Conservation (phyloP, 768 basidiomycete genomes). For the Pisolithus tinctorius region DNA sequence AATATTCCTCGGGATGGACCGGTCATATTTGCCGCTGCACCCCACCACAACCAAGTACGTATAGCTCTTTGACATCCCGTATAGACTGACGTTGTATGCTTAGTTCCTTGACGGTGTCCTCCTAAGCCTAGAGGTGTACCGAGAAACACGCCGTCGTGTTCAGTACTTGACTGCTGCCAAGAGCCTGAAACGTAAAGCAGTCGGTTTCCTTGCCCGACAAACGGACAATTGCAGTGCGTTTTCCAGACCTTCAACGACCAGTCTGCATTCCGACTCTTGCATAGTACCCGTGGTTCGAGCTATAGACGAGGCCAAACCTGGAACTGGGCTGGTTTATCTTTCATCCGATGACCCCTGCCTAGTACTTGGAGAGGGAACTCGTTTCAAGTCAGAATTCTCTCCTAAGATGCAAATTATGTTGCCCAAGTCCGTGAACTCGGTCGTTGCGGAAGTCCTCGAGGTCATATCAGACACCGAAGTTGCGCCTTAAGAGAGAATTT, state of each 20-base stretch:
- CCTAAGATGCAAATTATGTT: slow-evolving; percentile 85
- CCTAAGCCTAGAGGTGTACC: slow-evolving; percentile 76
- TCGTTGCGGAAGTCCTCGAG: slow-evolving; percentile 78
- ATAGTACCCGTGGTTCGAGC: slow-evolving; percentile 91
- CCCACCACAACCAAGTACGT: slow-evolving; percentile 82
- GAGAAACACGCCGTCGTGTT: slow-evolving; percentile 75
- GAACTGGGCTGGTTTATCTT: slow-evolving; percentile 64
- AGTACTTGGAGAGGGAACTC: slow-evolving; percentile 77
- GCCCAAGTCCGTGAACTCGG: slow-evolving; percentile 70
- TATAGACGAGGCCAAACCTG: slow-evolving; percentile 77
- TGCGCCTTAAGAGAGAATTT: slow-evolving; percentile 84
- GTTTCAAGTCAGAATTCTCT: slow-evolving; percentile 64
- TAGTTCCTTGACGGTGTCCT: slow-evolving; percentile 92
- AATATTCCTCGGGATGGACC: slow-evolving; percentile 89
- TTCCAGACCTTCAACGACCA: neutral
- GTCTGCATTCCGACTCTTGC: slow-evolving; percentile 7
- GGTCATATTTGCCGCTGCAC: slow-evolving; percentile 88
- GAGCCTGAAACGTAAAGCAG: slow-evolving; percentile 71
- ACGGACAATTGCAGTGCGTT: slow-evolving; percentile 77
- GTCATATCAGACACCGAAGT: slow-evolving; percentile 82
- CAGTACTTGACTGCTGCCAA: slow-evolving; percentile 86
- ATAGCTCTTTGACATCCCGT: neutral
- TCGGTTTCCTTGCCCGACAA: slow-evolving; percentile 75
- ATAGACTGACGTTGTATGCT: slow-evolving; percentile 9
- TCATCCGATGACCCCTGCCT: slow-evolving; percentile 72